These are phyloP conservation scores for Boletus bicolor DNA, from an alignment of 768 basidiomycete species.

Conservation along the genomic window DNA sequence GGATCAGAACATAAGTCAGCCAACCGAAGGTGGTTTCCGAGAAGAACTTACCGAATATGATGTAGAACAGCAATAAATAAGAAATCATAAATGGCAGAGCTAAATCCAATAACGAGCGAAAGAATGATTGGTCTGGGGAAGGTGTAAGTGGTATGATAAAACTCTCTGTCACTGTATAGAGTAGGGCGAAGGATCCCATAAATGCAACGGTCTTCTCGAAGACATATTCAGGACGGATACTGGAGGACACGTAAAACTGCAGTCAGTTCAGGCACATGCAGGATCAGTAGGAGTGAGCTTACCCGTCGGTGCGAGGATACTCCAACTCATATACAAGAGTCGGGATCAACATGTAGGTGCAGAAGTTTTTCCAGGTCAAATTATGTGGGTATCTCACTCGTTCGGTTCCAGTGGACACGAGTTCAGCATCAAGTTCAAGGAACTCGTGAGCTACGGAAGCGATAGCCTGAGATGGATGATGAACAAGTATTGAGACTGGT, in stretches of 20 bases:
- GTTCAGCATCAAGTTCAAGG: slow-evolving; percentile 70
- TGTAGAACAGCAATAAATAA: slow-evolving; percentile 82
- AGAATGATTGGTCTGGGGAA: slow-evolving; percentile 64
- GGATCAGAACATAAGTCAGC: background rate
- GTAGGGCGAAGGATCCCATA: slow-evolving; percentile 93
- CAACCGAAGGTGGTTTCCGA: background rate
- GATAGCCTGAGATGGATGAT: slow-evolving; percentile 66
- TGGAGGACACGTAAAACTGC: background rate
- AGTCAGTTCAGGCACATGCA: background rate
- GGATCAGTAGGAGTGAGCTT: slow-evolving; percentile 20
- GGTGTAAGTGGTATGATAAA: slow-evolving; percentile 87
- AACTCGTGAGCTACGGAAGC: slow-evolving; percentile 71
- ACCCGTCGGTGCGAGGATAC: slow-evolving; percentile 89
- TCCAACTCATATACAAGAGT: slow-evolving; percentile 96
- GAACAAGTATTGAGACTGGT: slow-evolving; percentile 46
- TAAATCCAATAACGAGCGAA: slow-evolving; percentile 76
- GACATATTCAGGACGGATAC: slow-evolving; percentile 48
- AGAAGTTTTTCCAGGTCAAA: slow-evolving; percentile 77
- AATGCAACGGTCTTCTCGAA: slow-evolving; percentile 73
- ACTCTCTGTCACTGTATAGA: slow-evolving; percentile 90
- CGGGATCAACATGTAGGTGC: slow-evolving; percentile 82
- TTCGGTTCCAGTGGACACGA: slow-evolving; percentile 67
- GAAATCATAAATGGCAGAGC: slow-evolving; percentile 92
- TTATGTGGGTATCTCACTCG: slow-evolving; percentile 81
- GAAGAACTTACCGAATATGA: slow-evolving; percentile 64